Evolutionary conservation across 2,329 filamentous ascomycete genomes (phyloP).

Genomic region (Ceratocystis alfenasii): DNA sequence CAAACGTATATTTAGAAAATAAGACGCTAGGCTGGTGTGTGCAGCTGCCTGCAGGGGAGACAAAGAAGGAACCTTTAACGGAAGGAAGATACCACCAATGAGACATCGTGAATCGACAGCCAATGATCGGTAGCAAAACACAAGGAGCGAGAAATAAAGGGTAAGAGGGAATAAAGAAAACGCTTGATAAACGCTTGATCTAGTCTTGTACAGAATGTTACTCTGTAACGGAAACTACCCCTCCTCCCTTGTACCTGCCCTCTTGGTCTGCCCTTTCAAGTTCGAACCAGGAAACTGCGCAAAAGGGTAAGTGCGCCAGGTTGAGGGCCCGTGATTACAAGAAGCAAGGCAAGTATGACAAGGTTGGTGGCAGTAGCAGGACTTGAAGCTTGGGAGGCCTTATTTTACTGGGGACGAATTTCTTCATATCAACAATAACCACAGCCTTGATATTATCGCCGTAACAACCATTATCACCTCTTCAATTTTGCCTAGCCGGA

Average conservation of each 20-base stretch:
- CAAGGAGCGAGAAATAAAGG: background rate
- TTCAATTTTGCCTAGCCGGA: background rate
- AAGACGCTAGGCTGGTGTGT: background rate
- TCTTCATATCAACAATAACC: background rate
- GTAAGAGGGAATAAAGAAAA: background rate
- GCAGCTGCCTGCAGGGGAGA: background rate
- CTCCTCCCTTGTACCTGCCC: background rate
- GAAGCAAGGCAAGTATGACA: background rate
- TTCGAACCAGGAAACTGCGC: background rate
- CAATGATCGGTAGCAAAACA: background rate
- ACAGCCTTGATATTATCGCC: background rate
- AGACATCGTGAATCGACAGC: conserved; percentile 1
- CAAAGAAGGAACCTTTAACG: background rate
- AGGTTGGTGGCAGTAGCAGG: background rate
- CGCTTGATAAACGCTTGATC: background rate
- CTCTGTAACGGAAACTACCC: background rate
- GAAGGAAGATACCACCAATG: background rate
- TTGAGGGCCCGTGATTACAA: conserved; percentile 1
- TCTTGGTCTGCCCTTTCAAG: background rate
- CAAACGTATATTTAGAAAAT: background rate
- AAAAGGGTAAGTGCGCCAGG: conserved; percentile 1
- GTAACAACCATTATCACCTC: background rate
- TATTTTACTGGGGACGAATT: background rate
- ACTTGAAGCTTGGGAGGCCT: too few species aligned
- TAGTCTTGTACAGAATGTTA: background rate